Conservation (phyloP, 768 basidiomycete genomes). For the Pisolithus marmoratus region DNA sequence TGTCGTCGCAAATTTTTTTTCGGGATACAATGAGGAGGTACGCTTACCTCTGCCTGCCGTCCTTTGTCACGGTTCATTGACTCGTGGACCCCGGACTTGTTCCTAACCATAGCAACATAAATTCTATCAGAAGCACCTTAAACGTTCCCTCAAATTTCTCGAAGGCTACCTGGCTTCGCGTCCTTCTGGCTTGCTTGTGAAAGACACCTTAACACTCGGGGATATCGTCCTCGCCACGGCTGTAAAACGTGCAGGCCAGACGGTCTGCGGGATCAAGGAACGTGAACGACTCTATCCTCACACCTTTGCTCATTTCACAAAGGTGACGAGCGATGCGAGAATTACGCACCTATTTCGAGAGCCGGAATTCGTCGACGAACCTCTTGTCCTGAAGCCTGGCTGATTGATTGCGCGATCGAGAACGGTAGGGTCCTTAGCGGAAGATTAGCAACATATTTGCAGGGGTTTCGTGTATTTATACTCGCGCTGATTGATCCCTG, state of each 20-base stretch:
- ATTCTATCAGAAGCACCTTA: neutral
- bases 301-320: conserved; percentile 15
- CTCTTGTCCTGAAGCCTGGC: neutral
- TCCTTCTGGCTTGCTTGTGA: conserved; percentile 10
- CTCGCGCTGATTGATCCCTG: too few relatives aligned
- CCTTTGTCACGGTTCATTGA: neutral
- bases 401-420: neutral
- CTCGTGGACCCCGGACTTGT: too few relatives aligned
- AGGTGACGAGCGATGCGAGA: conserved; percentile 12
- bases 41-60: neutral
- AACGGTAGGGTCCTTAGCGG: too few relatives aligned
- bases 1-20: neutral
- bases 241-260: neutral
- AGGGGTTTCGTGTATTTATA: too few relatives aligned
- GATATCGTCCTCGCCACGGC: conserved; percentile 15
- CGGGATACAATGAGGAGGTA: neutral
- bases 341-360: conserved; percentile 4
- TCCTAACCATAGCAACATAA: neutral
- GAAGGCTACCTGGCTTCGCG: conserved; percentile 10
- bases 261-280: conserved; percentile 11
- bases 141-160: conserved; percentile 7
- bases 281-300: conserved; percentile 6
- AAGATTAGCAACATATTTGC: too few relatives aligned
- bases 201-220: conserved; percentile 11
- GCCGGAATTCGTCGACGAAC: neutral